Evolutionary conservation across 2,329 filamentous ascomycete species (phyloP), one percentile per base, ranked within the genome.

Genomic region (Moelleriella libera): DNA sequence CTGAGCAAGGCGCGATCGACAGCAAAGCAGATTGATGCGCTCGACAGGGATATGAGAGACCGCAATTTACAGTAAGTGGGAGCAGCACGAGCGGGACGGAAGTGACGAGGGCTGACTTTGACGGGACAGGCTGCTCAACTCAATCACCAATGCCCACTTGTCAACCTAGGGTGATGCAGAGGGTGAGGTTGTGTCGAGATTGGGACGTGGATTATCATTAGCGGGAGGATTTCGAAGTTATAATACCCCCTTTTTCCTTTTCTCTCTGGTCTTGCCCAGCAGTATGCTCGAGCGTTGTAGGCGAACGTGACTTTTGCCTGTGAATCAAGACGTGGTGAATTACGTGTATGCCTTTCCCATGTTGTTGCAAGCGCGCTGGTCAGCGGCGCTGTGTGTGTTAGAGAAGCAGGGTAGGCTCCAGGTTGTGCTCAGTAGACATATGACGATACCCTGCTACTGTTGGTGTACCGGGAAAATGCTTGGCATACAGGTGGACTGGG

Each of bases 21-120:
- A 50, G 64, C 68, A 40, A 72, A 71, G 57, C 70, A 73, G 54
- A 65, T 78, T 47, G 68, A 72, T 53, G 63, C 69, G 52, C 69
- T 78, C 55, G 74, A 77, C 60, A 68, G 71, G 50, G 74, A 78
- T 55, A 74, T 77, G 68, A 69, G 68, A 59, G 69, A 74, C 51
- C 70, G 72, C 47, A 77, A 78, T 57, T 61, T 74, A 55, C 68
- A 66, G 65, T 68, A 48, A 58, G 64, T 49, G 11, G 10, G 8
- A 11, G 11, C 10, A 7, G 3, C 10, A 9, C 10, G 6, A 3
- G 21, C n/a, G 5, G 8, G 2, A 28, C 9, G 8, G 40, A 43
- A n/a, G 30, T 29, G 42, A 32, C 11, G 30, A 10, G 5, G n/a
- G 40, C 40, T n/a, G 14, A 21, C n/a, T 31, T 42, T 34, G 10